These are phyloP conservation scores for Phyllosticta capitalensis DNA, from an alignment of 2,329 filamentous ascomycete genomes.

Conservation along the genomic window DNA sequence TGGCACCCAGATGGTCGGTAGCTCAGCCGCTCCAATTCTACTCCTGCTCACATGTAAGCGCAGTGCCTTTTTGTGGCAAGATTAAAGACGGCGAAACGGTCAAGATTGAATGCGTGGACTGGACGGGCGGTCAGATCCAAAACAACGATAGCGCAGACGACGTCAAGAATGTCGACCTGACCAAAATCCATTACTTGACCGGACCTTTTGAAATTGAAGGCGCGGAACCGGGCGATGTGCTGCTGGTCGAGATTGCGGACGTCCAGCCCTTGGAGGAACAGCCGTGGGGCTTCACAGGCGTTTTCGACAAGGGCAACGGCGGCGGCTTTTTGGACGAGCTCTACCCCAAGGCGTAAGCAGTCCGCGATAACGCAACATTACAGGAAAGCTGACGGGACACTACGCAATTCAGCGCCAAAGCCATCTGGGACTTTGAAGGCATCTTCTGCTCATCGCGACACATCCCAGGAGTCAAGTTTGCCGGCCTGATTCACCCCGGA, in stretches of 20 bases:
- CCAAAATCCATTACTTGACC: slow-evolving; percentile 75
- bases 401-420: slow-evolving; percentile 48
- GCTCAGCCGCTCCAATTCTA: neutral
- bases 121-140: slow-evolving; percentile 64
- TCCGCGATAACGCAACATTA: neutral
- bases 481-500: slow-evolving; percentile 82
- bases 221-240: slow-evolving; percentile 74
- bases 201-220: slow-evolving; percentile 82
- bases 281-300: slow-evolving; percentile 83
- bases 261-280: slow-evolving; percentile 79
- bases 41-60: neutral
- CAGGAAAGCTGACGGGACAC: neutral
- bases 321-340: slow-evolving; percentile 83
- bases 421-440: slow-evolving; percentile 69
- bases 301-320: slow-evolving; percentile 73
- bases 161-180: slow-evolving; percentile 73
- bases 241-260: slow-evolving; percentile 85
- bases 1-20: slow-evolving; percentile 81
- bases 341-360: slow-evolving; percentile 65
- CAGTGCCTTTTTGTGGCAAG: slow-evolving; percentile 63
- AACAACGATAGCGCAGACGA: slow-evolving; percentile 91
- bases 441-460: slow-evolving; percentile 79
- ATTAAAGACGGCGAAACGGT: slow-evolving; percentile 81
- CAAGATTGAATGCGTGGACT: slow-evolving; percentile 88
- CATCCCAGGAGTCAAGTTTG: slow-evolving; percentile 63